These are phyloP conservation scores for Zygosaccharomyces pseudobailii DNA, from an alignment of 1,139 yeast genomes.

Conservation along the genomic window DNA sequence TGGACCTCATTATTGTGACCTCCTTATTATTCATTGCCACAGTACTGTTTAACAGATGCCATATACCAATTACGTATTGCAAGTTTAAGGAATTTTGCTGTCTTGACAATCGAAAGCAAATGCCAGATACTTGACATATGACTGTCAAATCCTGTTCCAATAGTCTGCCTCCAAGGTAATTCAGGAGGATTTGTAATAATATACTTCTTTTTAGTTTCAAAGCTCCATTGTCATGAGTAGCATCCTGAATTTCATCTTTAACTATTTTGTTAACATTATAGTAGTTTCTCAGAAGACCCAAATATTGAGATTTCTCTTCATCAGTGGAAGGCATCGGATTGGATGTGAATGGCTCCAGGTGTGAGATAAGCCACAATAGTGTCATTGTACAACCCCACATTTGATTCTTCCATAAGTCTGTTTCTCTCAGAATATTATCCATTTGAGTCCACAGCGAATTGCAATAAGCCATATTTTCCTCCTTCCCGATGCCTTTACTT, in stretches of 20 bases:
- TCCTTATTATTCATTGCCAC: conserved; percentile 31
- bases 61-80: conserved; percentile 28
- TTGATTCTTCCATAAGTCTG: conserved; percentile 18
- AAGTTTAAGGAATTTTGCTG: conserved; percentile 21
- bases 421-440: conserved; percentile 9
- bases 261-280: conserved; percentile 20
- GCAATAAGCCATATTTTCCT: conserved; percentile 9
- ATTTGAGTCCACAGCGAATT: conserved; percentile 23
- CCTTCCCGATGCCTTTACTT: conserved; percentile 12
- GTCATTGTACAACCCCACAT: conserved; percentile 30
- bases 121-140: conserved; percentile 25
- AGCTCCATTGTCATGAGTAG: neutral
- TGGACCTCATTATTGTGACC: conserved; percentile 27
- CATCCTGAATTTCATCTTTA: conserved; percentile 1
- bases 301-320: conserved; percentile 17
- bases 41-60: conserved; percentile 33
- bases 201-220: conserved; percentile 25
- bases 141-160: conserved; percentile 28
- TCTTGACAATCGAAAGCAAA: conserved; percentile 28
- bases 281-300: conserved; percentile 21
- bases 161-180: conserved; percentile 30
- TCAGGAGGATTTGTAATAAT: conserved; percentile 24
- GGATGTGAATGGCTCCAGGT: conserved; percentile 30
- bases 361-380: conserved; percentile 28
- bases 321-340: conserved; percentile 28